phyloP scores from a whole-genome alignment of 805 yeast genomes.

The Sugiyamaella smithiae region DNA sequence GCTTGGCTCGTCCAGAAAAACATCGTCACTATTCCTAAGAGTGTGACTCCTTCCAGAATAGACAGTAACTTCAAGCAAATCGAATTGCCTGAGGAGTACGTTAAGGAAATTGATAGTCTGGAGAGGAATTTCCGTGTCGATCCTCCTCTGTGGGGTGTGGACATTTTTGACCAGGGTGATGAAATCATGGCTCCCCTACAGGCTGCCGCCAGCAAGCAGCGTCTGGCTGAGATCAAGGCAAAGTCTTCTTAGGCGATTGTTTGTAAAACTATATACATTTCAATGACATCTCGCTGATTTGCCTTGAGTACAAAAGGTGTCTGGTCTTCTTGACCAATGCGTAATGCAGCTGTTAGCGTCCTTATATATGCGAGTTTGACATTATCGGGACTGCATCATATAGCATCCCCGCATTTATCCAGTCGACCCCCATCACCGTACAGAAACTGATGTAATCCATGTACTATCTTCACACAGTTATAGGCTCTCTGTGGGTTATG shows the following conservation, averaged over 20 bases:
- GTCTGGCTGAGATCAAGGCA: slow-evolving; percentile 37
- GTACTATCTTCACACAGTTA: too few relatives aligned
- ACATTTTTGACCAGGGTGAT: slow-evolving; percentile 26
- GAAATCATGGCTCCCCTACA: slow-evolving; percentile 16
- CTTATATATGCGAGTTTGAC: too few relatives aligned
- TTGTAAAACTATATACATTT: too few relatives aligned
- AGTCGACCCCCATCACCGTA: too few relatives aligned
- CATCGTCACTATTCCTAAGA: slow-evolving; percentile 73
- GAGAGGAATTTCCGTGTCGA: slow-evolving; percentile 26
- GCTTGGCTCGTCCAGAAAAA: slow-evolving; percentile 81
- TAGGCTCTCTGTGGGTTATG: too few relatives aligned
- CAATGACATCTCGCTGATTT: too few relatives aligned
- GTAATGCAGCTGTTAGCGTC: too few relatives aligned
- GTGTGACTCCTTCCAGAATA: slow-evolving; percentile 64
- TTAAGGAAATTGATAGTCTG: slow-evolving; percentile 25
- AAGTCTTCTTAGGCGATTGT: background rate
- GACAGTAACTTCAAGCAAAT: slow-evolving; percentile 52
- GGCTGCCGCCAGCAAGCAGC: slow-evolving; percentile 30
- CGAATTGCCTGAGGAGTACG: slow-evolving; percentile 44
- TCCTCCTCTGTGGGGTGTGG: slow-evolving; percentile 27
- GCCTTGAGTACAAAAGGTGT: too few relatives aligned
- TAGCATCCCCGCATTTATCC: too few relatives aligned
- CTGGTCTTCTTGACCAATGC: too few relatives aligned
- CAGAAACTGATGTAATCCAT: too few relatives aligned
- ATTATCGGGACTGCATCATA: too few relatives aligned